These are phyloP conservation scores for Ganoderma meredithae DNA, from an alignment of 1,284 basidiomycete species.

Conservation along the genomic window DNA sequence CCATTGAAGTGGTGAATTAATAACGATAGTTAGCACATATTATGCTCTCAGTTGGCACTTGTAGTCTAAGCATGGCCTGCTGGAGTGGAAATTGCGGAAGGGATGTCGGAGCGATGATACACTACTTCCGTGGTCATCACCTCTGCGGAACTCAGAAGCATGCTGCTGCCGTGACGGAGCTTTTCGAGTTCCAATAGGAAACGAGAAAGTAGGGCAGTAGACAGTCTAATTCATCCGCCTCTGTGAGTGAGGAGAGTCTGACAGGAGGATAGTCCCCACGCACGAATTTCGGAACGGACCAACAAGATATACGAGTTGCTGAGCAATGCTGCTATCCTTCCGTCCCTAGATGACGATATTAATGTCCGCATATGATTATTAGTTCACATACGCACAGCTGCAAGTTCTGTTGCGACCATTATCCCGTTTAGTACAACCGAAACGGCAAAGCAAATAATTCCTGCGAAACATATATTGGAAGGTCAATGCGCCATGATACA, in stretches of 20 bases:
- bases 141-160: background rate
- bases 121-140: background rate
- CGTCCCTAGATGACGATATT: background rate
- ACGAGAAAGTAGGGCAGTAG: background rate
- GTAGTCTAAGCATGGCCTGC: background rate
- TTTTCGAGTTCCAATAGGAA: background rate
- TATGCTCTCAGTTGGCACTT: too few species aligned
- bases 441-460: background rate
- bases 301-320: background rate
- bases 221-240: background rate
- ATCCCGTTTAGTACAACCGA: background rate
- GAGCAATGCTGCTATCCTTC: background rate
- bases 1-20: background rate
- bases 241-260: background rate
- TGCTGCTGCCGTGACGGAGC: background rate
- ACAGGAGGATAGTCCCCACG: background rate
- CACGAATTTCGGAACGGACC: slow-evolving; percentile 3
- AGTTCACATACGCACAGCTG: background rate
- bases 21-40: background rate
- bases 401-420: background rate
- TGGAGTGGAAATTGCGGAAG: background rate
- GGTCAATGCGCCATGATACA: background rate
- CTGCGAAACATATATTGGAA: background rate
- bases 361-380: too few species aligned
- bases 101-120: background rate